These are phyloP conservation scores for Taphrina populina DNA, from an alignment of 1,139 yeast genomes.

Conservation along the genomic window DNA sequence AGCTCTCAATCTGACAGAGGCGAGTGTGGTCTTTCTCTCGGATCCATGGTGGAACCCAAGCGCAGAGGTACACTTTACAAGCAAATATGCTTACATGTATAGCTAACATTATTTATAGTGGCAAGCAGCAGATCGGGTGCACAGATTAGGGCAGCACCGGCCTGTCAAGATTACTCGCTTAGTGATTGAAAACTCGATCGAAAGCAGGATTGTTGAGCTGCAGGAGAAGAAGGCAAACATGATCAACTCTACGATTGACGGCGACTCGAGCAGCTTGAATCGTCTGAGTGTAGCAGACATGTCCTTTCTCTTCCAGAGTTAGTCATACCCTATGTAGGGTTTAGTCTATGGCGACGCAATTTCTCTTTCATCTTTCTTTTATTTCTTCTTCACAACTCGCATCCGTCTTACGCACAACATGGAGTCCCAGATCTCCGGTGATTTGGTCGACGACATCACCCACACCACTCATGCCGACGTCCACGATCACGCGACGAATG, in stretches of 20 bases:
- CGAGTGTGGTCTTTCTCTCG: slow-evolving; percentile 84
- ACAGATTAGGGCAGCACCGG: slow-evolving; percentile 91
- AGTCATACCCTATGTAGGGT: neutral
- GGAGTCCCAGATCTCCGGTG: too few species aligned
- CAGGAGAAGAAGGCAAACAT: slow-evolving; percentile 97
- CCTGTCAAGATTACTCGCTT: slow-evolving; percentile 92
- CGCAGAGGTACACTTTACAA: slow-evolving; percentile 47
- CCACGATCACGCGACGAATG: slow-evolving; percentile 4
- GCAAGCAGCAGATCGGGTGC: slow-evolving; percentile 98
- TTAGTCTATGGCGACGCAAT: neutral
- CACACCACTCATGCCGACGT: neutral
- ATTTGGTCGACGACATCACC: too few species aligned
- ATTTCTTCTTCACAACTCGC: too few species aligned
- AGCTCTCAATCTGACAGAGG: slow-evolving; percentile 91
- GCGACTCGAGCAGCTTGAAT: slow-evolving; percentile 18
- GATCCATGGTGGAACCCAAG: slow-evolving; percentile 72
- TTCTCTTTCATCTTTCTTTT: slow-evolving; percentile 6
- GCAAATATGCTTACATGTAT: neutral
- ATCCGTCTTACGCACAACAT: too few species aligned
- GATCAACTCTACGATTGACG: slow-evolving; percentile 51
- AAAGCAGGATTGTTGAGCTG: slow-evolving; percentile 87
- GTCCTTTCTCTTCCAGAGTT: slow-evolving; percentile 19
- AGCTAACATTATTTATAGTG: slow-evolving; percentile 55
- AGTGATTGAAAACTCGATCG: slow-evolving; percentile 94
- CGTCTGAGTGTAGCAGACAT: slow-evolving; percentile 25